Evolutionary conservation across 768 basidiomycete species (phyloP).

Genomic region (Lentinus brumalis): DNA sequence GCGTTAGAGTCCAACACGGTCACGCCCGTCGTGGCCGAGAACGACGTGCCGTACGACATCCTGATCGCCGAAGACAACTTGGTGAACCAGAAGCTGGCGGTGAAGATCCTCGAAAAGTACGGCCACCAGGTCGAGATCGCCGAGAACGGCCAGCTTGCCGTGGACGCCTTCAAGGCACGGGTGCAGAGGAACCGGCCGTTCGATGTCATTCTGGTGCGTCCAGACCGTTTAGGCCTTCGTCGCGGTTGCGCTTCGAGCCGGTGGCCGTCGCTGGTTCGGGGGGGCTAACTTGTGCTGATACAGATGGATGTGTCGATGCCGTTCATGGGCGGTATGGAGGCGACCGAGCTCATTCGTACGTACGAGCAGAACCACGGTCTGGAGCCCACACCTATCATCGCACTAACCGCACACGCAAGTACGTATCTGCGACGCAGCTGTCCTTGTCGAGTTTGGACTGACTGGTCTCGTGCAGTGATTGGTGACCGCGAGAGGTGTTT

Average conservation of each 20-base stretch:
- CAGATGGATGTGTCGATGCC: slow-evolving; percentile 99
- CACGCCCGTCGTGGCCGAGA: slow-evolving; percentile 82
- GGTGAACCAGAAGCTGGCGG: slow-evolving; percentile 94
- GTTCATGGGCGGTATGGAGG: slow-evolving; percentile 98
- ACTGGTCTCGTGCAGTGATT: slow-evolving; percentile 61
- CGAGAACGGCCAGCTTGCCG: slow-evolving; percentile 92
- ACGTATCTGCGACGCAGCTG: slow-evolving; percentile 37
- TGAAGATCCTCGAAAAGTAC: slow-evolving; percentile 95
- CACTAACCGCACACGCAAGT: slow-evolving; percentile 97
- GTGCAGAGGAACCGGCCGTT: slow-evolving; percentile 73
- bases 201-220: slow-evolving; percentile 86
- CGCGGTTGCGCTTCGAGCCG: too few relatives aligned
- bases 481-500: slow-evolving; percentile 79
- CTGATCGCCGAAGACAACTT: slow-evolving; percentile 96
- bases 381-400: slow-evolving; percentile 86
- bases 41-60: slow-evolving; percentile 87
- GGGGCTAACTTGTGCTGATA: background rate
- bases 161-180: slow-evolving; percentile 87
- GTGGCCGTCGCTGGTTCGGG: background rate
- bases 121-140: slow-evolving; percentile 96
- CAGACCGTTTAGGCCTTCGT: background rate
- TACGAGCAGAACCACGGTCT: slow-evolving; percentile 77
- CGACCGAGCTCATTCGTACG: slow-evolving; percentile 87
- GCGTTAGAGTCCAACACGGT: slow-evolving; percentile 95
- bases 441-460: slow-evolving; percentile 7